Percentiles rank a stretch among this genome's conserved stretches.
These are phyloP conservation scores for Plasmodium coatneyi DNA, from an alignment of 169 alveolate species.

Conservation along the genomic window DNA sequence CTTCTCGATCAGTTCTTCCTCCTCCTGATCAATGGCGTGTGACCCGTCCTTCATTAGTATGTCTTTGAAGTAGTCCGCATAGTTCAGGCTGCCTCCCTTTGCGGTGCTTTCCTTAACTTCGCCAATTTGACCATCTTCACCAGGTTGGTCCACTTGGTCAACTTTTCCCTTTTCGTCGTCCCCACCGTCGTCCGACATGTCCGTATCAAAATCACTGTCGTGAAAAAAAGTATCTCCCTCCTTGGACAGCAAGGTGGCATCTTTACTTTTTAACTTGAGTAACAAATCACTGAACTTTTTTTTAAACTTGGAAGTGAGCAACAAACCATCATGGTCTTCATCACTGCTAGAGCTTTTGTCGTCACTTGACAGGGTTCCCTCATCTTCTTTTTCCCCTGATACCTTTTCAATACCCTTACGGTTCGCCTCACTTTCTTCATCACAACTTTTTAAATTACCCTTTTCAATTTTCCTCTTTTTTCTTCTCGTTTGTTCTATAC, in stretches of 20 bases:
- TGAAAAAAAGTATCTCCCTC: conserved; percentile 53
- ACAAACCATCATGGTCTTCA: conserved; percentile 72
- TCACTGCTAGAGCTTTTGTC: conserved; percentile 72
- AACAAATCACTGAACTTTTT: conserved; percentile 48
- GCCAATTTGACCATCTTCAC: neutral
- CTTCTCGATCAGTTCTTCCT: conserved; percentile 43
- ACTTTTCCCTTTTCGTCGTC: neutral
- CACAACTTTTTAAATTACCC: neutral
- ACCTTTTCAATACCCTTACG: neutral
- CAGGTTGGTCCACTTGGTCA: neutral
- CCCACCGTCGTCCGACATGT: conserved; percentile 10
- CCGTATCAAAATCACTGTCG: conserved; percentile 73
- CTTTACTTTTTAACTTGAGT: conserved; percentile 51
- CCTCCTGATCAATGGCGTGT: conserved; percentile 79
- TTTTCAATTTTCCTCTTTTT: neutral
- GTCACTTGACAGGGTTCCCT: conserved; percentile 9
- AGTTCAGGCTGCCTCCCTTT: conserved; percentile 61
- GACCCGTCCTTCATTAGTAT: conserved; percentile 83
- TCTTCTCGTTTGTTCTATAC: neutral
- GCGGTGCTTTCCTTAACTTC: neutral
- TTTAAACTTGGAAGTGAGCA: conserved; percentile 61
- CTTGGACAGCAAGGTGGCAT: conserved; percentile 23
- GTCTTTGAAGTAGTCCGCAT: conserved; percentile 79
- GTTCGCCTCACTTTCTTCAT: neutral
- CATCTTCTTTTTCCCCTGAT: neutral